These are phyloP conservation scores for Gossypium raimondii DNA, from an alignment of 345 rosid species.

Conservation along the genomic window DNA sequence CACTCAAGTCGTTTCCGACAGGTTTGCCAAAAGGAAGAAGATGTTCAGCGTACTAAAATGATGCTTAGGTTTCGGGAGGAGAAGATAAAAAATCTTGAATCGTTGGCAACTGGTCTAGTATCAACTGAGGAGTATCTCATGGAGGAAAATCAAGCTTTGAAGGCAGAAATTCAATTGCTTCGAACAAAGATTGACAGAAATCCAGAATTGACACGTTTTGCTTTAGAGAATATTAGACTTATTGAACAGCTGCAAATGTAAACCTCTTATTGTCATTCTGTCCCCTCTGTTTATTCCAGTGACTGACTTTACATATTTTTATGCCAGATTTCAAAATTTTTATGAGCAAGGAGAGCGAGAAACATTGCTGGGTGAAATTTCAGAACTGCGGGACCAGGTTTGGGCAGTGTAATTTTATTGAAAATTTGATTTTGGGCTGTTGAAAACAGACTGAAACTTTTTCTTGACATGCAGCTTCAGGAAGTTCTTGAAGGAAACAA, in stretches of 20 bases:
- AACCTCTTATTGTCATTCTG: conserved; percentile 21
- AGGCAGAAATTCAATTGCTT: conserved; percentile 65
- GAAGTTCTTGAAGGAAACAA: conserved; percentile 44
- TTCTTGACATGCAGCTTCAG: conserved; percentile 41
- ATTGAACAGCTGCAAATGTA: conserved; percentile 67
- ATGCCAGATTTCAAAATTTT: conserved; percentile 60
- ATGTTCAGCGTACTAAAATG: conserved; percentile 46
- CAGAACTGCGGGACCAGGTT: conserved; percentile 78
- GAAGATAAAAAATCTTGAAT: conserved; percentile 56
- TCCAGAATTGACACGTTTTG: conserved; percentile 55
- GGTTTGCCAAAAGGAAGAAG: conserved; percentile 60
- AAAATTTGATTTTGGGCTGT: not conserved
- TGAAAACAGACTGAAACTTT: conserved; percentile 8
- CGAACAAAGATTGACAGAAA: conserved; percentile 47
- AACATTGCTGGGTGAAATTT: conserved; percentile 53
- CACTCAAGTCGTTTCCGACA: conserved; percentile 34
- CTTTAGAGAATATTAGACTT: conserved; percentile 64
- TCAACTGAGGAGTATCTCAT: conserved; percentile 47
- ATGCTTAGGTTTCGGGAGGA: conserved; percentile 59
- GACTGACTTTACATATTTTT: conserved; percentile 18
- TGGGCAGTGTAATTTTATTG: conserved; percentile 11
- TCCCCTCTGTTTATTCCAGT: conserved; percentile 2
- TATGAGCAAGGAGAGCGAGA: conserved; percentile 73
- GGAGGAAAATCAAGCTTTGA: conserved; percentile 59
- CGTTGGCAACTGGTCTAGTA: conserved; percentile 40